Base-by-base conservation (phyloP, 2,329 filamentous ascomycete genomes). In the Allantophomopsis lycopodina region DNA sequence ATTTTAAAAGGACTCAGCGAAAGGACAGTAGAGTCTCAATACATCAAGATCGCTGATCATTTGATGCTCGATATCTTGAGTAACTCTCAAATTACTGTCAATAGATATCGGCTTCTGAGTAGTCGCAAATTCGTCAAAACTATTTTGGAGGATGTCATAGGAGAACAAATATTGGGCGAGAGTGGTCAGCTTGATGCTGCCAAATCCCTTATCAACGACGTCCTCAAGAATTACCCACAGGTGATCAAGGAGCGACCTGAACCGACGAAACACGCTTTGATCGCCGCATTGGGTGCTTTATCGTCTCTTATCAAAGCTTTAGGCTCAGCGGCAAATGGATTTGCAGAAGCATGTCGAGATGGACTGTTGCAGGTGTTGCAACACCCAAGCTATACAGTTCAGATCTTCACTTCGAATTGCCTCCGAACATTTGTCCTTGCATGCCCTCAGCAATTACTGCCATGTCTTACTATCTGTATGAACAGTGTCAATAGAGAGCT, bases 331-430 rank as follows among this genome's bases (percentile, higher is more conserved):
- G 73, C 84, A 28, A 83, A 79, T 45, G 67, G 66, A 39, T 77
- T 95, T 49, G 83, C 86, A 7, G 93, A 98, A 46, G 57, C 71
- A 12, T 94, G 86, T 55, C 76, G 89, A 37, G 91, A 98, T 57
- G 83, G 83, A 4, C 64, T 98, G 23, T 66, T 96, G 32, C 87
- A 95, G 56, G 84, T 94, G 5, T 66, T 96, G 18, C 85, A 94
- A 50, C 91, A 98, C 59, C 86, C 88, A 1, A 95, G 86, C 60
- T 96, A 96, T 59, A 91, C 87, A 4, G 91, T 98, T 2, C 91
- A 98, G 55, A 78, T 96, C 3, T 83, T 91, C 51, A 80, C 86
- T 1, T 85, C 91, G 4, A 75, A 83, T 44, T 94, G 87, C 53
- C 66, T 96, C 50, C 86, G 89, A 49, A 76, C 73, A 0, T 91